These are phyloP conservation scores for Withania somnifera DNA, from an alignment of 305 asterid genomes.

Conservation along the genomic window DNA sequence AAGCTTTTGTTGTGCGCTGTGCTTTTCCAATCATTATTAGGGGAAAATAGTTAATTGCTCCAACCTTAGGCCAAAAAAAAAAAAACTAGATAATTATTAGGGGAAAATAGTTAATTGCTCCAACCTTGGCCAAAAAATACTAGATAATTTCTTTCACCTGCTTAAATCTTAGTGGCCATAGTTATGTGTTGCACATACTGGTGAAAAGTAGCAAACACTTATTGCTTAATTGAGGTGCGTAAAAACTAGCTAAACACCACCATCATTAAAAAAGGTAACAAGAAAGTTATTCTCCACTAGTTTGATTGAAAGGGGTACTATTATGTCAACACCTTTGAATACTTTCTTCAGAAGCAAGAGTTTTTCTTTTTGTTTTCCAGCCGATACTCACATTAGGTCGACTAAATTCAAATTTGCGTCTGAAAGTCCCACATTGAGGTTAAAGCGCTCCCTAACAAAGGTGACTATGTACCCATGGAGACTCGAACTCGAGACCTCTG, in stretches of 20 bases:
- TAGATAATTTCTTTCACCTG: not conserved
- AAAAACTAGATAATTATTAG: not conserved
- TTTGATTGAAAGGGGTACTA: not conserved
- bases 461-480: too few relatives aligned
- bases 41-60: too few relatives aligned
- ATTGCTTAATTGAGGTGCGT: not conserved
- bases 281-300: not conserved
- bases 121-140: not conserved
- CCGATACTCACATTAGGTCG: too few relatives aligned
- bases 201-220: not conserved
- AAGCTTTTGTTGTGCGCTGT: too few relatives aligned
- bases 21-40: too few relatives aligned
- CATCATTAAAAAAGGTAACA: not conserved
- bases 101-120: too few relatives aligned
- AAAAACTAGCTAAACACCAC: not conserved
- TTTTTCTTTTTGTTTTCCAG: too few relatives aligned
- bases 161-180: not conserved
- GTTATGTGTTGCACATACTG: not conserved
- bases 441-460: too few relatives aligned
- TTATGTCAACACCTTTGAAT: not conserved
- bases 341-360: too few relatives aligned
- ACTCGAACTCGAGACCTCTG: too few relatives aligned
- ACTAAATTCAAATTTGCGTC: too few relatives aligned
- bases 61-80: not conserved
- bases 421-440: too few relatives aligned